These are phyloP conservation scores for Curvularia sp. DNA, from an alignment of 2,329 filamentous ascomycete species.

Conservation along the genomic window DNA sequence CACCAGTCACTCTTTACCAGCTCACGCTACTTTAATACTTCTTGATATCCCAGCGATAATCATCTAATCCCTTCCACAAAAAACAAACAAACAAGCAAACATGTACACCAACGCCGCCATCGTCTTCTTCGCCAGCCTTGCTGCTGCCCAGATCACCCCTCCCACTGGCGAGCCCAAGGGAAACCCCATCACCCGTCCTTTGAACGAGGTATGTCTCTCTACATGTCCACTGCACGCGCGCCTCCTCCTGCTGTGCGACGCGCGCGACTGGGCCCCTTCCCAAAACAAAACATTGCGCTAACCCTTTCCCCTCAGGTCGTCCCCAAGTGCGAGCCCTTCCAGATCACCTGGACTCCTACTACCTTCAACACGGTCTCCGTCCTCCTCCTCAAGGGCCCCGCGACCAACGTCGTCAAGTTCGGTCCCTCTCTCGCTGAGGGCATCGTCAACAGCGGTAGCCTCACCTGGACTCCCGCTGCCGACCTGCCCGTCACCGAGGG, in stretches of 20 bases:
- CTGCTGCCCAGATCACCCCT: conserved; percentile 46
- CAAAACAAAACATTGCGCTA: conserved; percentile 3
- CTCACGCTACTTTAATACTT: conserved; percentile 24
- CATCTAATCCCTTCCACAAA: conserved; percentile 31
- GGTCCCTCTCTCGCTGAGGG: conserved; percentile 58
- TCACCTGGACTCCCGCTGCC: conserved; percentile 61
- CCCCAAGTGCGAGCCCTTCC: conserved; percentile 62
- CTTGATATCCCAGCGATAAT: conserved; percentile 34
- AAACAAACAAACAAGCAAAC: conserved; percentile 18
- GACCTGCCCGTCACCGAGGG: conserved; percentile 54
- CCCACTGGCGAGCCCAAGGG: conserved; percentile 50
- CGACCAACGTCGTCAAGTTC: conserved; percentile 60
- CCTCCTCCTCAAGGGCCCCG: conserved; percentile 65
- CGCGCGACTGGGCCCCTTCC: background rate
- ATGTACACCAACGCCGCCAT: conserved; percentile 51
- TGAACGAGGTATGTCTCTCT: conserved; percentile 53
- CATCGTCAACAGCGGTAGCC: conserved; percentile 64
- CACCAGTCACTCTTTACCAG: conserved; percentile 30
- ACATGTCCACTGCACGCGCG: background rate
- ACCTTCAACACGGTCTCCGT: conserved; percentile 62
- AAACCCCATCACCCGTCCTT: conserved; percentile 62
- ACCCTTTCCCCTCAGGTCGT: conserved; percentile 50
- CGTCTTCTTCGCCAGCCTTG: conserved; percentile 61
- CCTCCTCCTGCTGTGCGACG: background rate
- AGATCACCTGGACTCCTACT: conserved; percentile 64